A percentile compares a stretch with the other conserved stretches of the same genome.
These are phyloP conservation scores for Colletotrichum sp. DNA, from an alignment of 2,329 filamentous ascomycete species.

Conservation along the genomic window DNA sequence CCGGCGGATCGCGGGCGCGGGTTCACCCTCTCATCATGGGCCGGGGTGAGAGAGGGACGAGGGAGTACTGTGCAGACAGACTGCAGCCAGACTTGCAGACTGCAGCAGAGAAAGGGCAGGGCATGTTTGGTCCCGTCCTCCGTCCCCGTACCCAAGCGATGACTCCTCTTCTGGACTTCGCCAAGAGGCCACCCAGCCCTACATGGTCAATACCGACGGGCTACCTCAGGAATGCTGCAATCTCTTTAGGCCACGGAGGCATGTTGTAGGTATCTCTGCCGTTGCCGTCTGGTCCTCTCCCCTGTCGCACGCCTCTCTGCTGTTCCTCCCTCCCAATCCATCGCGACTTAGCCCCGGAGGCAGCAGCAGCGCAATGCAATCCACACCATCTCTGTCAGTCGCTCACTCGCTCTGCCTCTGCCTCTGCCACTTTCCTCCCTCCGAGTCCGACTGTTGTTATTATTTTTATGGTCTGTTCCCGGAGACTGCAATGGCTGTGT, in stretches of 20 bases:
- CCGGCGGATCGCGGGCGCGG: not conserved
- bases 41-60: not conserved
- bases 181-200: slow-evolving; percentile 16
- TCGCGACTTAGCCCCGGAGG: slow-evolving; percentile 13
- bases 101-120: not conserved
- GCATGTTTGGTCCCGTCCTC: not conserved
- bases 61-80: not conserved
- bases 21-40: not conserved
- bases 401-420: not conserved
- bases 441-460: not conserved
- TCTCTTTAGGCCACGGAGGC: slow-evolving; percentile 4
- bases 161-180: not conserved
- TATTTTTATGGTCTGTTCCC: not conserved
- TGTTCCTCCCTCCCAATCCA: slow-evolving; percentile 11
- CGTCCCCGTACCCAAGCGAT: not conserved
- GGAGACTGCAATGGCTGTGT: slow-evolving; percentile 14
- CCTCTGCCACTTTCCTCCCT: not conserved
- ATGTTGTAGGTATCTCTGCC: slow-evolving; percentile 6
- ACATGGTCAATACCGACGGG: slow-evolving; percentile 10
- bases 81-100: not conserved
- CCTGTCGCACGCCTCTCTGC: not conserved
- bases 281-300: slow-evolving; percentile 6
- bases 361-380: slow-evolving; percentile 17
- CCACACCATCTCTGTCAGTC: slow-evolving; percentile 13
- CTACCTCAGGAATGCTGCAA: slow-evolving; percentile 18